These are phyloP conservation scores for Nakaseomyces bracarensis DNA, from an alignment of 1,139 yeast genomes.

Conservation along the genomic window DNA sequence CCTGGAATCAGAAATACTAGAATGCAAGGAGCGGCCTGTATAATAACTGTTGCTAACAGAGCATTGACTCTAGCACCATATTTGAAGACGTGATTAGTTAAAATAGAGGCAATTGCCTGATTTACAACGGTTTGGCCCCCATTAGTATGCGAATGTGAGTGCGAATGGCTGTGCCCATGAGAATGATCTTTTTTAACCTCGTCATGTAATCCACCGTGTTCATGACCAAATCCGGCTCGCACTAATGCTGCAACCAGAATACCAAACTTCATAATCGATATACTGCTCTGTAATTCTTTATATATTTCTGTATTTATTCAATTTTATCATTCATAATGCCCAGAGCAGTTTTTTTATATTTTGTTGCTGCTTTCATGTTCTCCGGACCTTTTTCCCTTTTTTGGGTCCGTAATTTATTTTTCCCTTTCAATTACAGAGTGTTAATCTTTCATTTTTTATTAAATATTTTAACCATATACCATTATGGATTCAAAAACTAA, in stretches of 20 bases:
- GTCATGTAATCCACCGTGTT: not conserved
- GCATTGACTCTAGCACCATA: conserved; percentile 40
- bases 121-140: not conserved
- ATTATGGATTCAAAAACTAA: too few relatives aligned
- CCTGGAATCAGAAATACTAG: conserved; percentile 46
- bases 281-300: not conserved
- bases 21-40: conserved; percentile 55
- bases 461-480: too few relatives aligned
- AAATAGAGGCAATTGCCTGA: not conserved
- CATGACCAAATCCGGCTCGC: not conserved
- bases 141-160: not conserved
- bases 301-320: not conserved
- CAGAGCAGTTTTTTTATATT: not conserved
- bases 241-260: not conserved
- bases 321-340: not conserved
- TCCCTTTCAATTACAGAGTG: too few relatives aligned
- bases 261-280: not conserved
- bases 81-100: conserved; percentile 15
- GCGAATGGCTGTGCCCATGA: conserved; percentile 1
- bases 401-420: too few relatives aligned
- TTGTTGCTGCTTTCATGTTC: too few relatives aligned
- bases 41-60: conserved; percentile 49
- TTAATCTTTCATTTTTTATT: too few relatives aligned
- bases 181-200: not conserved
- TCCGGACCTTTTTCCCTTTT: too few relatives aligned